phyloP scores from a whole-genome alignment of 352 stramenopile species.

The Globisporangium lucens region DNA sequence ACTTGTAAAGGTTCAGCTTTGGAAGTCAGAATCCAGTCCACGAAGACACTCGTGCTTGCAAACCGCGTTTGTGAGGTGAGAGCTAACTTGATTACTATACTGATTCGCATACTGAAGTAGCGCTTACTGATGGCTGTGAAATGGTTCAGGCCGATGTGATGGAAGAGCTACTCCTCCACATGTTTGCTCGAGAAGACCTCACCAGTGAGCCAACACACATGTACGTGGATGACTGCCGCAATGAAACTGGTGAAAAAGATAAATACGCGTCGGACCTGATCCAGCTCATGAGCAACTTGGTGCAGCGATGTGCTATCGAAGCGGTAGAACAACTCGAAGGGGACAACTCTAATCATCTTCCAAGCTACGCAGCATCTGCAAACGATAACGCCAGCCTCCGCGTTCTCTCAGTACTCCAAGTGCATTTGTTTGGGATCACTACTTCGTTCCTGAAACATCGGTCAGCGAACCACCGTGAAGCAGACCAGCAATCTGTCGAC shows the following conservation, averaged over 20 bases:
- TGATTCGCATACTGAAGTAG: neutral
- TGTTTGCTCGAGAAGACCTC: constrained; percentile 8
- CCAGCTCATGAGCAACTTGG: constrained; percentile 8
- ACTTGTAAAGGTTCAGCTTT: neutral
- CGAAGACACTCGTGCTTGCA: constrained; percentile 22
- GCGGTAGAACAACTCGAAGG: constrained; percentile 12
- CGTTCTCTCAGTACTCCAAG: constrained; percentile 39
- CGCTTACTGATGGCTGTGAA: neutral
- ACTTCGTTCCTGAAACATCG: neutral
- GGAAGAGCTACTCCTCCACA: constrained; percentile 20
- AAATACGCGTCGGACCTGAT: constrained; percentile 6
- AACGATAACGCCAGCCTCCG: constrained; percentile 19
- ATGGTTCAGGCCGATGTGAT: constrained; percentile 22
- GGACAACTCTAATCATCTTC: neutral
- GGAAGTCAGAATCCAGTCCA: neutral
- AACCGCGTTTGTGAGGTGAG: constrained; percentile 29
- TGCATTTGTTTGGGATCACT: constrained; percentile 37
- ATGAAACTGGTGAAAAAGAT: neutral
- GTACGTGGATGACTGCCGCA: neutral
- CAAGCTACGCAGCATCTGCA: too few relatives aligned
- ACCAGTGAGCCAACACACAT: neutral
- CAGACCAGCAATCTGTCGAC: neutral
- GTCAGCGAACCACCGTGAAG: neutral
- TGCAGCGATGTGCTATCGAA: constrained; percentile 13
- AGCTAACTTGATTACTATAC: neutral